phyloP scores from a whole-genome alignment of 371 early-diverging fungal genomes.

The Rhizomucor miehei region DNA sequence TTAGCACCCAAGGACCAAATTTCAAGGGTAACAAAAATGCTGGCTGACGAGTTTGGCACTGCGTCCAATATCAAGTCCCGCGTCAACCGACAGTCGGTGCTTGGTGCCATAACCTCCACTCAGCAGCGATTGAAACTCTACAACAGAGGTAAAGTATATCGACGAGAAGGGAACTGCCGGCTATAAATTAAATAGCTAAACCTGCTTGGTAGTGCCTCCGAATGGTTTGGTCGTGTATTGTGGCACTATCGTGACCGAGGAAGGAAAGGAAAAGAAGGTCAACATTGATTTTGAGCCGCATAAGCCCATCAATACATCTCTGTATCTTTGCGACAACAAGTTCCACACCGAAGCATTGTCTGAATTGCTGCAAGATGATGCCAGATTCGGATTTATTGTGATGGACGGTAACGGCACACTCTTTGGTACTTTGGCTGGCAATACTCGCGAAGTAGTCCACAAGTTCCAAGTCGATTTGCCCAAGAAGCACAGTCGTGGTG shows the following conservation, averaged over 20 bases:
- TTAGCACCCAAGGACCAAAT: constrained; percentile 94
- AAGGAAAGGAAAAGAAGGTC: constrained; percentile 98
- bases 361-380: constrained; percentile 90
- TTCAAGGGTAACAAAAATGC: constrained; percentile 89
- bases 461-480: constrained; percentile 94
- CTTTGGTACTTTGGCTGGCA: constrained; percentile 94
- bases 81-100: constrained; percentile 98
- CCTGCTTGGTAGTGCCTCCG: constrained; percentile 58
- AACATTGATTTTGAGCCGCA: constrained; percentile 97
- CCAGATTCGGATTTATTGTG: constrained; percentile 96
- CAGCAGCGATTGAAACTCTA: constrained; percentile 98
- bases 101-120: constrained; percentile 98
- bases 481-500: constrained; percentile 99
- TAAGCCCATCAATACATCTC: constrained; percentile 97
- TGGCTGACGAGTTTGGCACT: constrained; percentile 99
- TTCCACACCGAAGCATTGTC: constrained; percentile 96
- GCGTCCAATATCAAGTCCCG: constrained; percentile 99
- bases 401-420: constrained; percentile 98
- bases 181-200: not conserved
- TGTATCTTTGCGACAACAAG: constrained; percentile 98
- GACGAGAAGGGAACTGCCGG: no score
- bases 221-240: constrained; percentile 92
- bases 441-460: constrained; percentile 92
- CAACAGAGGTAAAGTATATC: constrained; percentile 61
- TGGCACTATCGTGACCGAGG: constrained; percentile 93